Percentiles rank a stretch among this genome's conserved stretches.
These are phyloP conservation scores for Corrigiola litoralis DNA, from an alignment of 179 eudicot genomes.

Conservation along the genomic window DNA sequence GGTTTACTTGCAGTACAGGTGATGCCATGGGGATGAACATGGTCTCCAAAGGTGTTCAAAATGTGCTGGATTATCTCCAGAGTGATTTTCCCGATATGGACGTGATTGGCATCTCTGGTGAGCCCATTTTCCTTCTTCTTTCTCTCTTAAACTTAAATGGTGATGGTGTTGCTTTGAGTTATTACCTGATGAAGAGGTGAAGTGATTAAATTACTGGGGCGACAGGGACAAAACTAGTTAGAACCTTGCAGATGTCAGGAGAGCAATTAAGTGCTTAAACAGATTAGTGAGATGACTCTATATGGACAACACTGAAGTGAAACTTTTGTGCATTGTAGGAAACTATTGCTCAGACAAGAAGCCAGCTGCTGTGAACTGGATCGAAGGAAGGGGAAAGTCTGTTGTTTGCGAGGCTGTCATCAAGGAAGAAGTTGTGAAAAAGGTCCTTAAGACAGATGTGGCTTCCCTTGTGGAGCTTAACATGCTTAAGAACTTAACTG, in stretches of 20 bases:
- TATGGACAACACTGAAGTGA: not conserved
- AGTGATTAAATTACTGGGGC: not conserved
- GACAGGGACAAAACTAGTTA: not conserved
- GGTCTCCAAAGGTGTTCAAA: slow-evolving; percentile 52
- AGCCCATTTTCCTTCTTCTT: not conserved
- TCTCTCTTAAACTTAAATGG: not conserved
- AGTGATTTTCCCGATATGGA: slow-evolving; percentile 52
- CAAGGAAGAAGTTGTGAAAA: slow-evolving; percentile 40
- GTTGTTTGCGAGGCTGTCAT: slow-evolving; percentile 51
- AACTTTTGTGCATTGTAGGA: slow-evolving; percentile 20
- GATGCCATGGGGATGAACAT: slow-evolving; percentile 59
- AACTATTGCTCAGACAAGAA: slow-evolving; percentile 54
- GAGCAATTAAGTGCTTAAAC: not conserved
- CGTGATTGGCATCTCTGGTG: slow-evolving; percentile 50
- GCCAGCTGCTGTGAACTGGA: slow-evolving; percentile 55
- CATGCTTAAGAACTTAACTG: slow-evolving; percentile 49
- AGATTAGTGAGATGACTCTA: not conserved
- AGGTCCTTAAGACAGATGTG: slow-evolving; percentile 43
- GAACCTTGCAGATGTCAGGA: not conserved
- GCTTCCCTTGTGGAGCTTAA: slow-evolving; percentile 50
- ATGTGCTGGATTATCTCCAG: slow-evolving; percentile 41
- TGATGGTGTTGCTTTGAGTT: no score
- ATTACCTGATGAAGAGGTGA: no score
- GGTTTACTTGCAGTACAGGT: slow-evolving; percentile 49
- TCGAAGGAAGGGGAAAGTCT: slow-evolving; percentile 49